Evolutionary conservation across 805 yeast species (phyloP), one percentile per base, ranked within the genome.

Genomic region (Wickerhamiella sergipiensis): DNA sequence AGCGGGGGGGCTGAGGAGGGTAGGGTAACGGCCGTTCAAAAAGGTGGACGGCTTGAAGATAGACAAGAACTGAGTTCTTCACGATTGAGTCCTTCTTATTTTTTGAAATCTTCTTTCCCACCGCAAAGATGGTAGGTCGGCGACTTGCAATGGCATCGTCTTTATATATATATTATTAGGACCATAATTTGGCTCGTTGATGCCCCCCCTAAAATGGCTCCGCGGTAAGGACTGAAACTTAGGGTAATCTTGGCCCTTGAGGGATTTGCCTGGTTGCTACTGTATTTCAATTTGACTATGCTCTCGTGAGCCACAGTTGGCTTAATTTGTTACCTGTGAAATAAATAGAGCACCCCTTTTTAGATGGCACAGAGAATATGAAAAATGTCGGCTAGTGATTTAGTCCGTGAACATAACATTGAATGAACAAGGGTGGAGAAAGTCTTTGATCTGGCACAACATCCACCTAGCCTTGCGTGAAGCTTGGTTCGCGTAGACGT

Each of bases 351-450:
- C n/a, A n/a, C n/a, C n/a, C n/a, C n/a, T n/a, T n/a, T n/a, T n/a
- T n/a, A n/a, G n/a, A n/a, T n/a, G n/a, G n/a, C n/a, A n/a, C n/a
- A n/a, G n/a, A n/a, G n/a, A n/a, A n/a, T n/a, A n/a, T n/a, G n/a
- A 17, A 19, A 13, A 38, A 52, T 52, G 48, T 52, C 38, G 52
- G 48, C 51, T 49, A 50, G 52, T 52, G 55, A 52, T 52, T 52
- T 52, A 52, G 55, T 52, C 55, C 55, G 50, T 52, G 47, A 23
- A 46, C 43, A 48, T 47, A 31, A 52, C 19, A 19, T 7, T 39
- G 36, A 43, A 47, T 33, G 44, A 39, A 40, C 47, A 52, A 52
- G 55, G 55, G 55, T 52, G 55, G 55, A 52, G 55, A 46, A 46
- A 52, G 50, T 46, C 52, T 21, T 52, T 47, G 15, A 15, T 52